These are phyloP conservation scores for Penicillium brasilianum DNA, from an alignment of 2,329 filamentous ascomycete species.

Conservation along the genomic window DNA sequence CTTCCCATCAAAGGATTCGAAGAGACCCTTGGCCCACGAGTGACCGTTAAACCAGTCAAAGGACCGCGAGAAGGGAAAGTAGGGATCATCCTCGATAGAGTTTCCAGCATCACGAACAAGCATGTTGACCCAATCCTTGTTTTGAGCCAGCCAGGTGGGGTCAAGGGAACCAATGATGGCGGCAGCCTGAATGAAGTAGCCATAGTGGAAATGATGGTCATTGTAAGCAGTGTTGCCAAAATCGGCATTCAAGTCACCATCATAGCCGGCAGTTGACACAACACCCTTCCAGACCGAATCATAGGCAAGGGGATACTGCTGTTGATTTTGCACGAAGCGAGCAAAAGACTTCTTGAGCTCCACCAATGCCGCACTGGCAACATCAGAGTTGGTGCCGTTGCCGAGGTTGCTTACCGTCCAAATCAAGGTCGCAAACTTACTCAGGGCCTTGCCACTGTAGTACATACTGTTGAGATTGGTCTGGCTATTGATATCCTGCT, in stretches of 20 bases:
- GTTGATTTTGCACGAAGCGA: constrained; percentile 69
- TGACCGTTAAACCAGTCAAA: constrained; percentile 98
- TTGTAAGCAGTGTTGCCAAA: constrained; percentile 87
- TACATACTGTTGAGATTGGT: constrained; percentile 86
- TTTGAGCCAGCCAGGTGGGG: constrained; percentile 71
- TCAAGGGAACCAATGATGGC: constrained; percentile 83
- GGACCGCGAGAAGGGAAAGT: constrained; percentile 79
- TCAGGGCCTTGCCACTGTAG: constrained; percentile 83
- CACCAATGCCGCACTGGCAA: constrained; percentile 63
- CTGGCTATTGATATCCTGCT: constrained; percentile 74
- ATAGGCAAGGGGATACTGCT: constrained; percentile 65
- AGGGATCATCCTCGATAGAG: constrained; percentile 69
- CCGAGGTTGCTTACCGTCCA: constrained; percentile 69
- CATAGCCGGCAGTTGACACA: constrained; percentile 76
- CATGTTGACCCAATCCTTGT: constrained; percentile 80
- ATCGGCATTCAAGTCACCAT: constrained; percentile 70
- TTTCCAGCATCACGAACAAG: constrained; percentile 86
- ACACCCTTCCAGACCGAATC: constrained; percentile 74
- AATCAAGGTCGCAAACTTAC: constrained; percentile 74
- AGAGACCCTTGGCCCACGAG: constrained; percentile 77
- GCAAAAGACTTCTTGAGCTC: constrained; percentile 70
- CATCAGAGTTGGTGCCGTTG: constrained; percentile 59
- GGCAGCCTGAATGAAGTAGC: constrained; percentile 87
- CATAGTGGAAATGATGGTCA: constrained; percentile 69
- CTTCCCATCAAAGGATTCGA: constrained; percentile 59